Evolutionary conservation across 257 asterid species (phyloP).

Genomic region (Jacaranda copaia): DNA sequence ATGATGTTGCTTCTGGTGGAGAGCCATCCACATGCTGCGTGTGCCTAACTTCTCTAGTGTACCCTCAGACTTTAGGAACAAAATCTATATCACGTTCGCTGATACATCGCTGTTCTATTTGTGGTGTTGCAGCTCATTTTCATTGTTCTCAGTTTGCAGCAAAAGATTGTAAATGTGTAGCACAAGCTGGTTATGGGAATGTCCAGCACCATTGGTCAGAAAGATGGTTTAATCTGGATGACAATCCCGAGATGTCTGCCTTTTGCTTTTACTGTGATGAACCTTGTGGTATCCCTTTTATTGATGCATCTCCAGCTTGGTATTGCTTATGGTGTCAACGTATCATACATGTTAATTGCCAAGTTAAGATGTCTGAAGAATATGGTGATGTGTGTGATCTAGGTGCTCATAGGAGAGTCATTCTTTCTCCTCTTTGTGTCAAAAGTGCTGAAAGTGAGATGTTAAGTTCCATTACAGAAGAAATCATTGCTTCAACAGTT

Average conservation of each 20-base stretch:
- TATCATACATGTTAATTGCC: conserved; percentile 82
- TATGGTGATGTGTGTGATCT: conserved; percentile 78
- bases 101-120: conserved; percentile 75
- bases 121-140: conserved; percentile 81
- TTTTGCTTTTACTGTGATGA: conserved; percentile 85
- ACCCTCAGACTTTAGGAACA: conserved; percentile 63
- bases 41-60: conserved; percentile 67
- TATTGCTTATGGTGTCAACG: conserved; percentile 91
- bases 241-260: conserved; percentile 80
- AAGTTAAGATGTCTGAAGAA: conserved; percentile 81
- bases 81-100: conserved; percentile 54
- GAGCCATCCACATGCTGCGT: conserved; percentile 82
- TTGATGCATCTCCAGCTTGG: conserved; percentile 91
- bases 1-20: conserved; percentile 65
- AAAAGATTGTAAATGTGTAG: conserved; percentile 82
- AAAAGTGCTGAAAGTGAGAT: conserved; percentile 62
- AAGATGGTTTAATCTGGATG: conserved; percentile 80
- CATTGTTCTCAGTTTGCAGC: conserved; percentile 73
- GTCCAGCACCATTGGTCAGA: conserved; percentile 92
- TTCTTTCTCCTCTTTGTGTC: conserved; percentile 84
- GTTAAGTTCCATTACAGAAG: conserved; percentile 58
- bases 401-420: conserved; percentile 78
- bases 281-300: conserved; percentile 82
- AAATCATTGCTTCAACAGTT: conserved; percentile 52
- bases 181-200: conserved; percentile 68